Percentiles rank a stretch among this genome's conserved stretches.
These are phyloP conservation scores for Henckelia pumila DNA, from an alignment of 257 asterid species.

Conservation along the genomic window DNA sequence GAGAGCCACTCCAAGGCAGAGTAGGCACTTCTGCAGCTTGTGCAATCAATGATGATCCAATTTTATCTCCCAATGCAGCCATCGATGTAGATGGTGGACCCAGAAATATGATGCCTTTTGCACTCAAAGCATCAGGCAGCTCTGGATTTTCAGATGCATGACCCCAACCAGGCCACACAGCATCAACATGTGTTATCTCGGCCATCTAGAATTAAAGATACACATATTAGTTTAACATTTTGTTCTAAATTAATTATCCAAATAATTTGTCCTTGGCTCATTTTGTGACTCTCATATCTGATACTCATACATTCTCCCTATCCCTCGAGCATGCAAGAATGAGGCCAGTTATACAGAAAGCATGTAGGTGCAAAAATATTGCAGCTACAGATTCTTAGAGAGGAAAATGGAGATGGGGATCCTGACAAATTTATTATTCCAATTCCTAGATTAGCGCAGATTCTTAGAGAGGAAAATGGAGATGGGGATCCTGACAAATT, in stretches of 20 bases:
- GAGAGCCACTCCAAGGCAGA: conserved; percentile 99
- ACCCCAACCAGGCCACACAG: conserved; percentile 99
- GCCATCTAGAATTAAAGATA: conserved; percentile 67
- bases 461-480: conserved; percentile 1
- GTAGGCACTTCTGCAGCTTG: conserved; percentile 99
- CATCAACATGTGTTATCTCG: conserved; percentile 94
- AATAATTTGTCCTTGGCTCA: conserved; percentile 6
- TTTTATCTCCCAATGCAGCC: conserved; percentile 98
- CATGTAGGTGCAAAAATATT: background rate
- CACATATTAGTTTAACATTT: conserved; percentile 3
- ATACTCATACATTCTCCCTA: background rate
- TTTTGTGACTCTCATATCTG: background rate
- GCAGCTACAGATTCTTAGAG: conserved; percentile 6
- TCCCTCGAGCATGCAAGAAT: background rate
- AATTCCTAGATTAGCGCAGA: conserved; percentile 7
- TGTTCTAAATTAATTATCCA: background rate
- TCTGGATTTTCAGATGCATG: conserved; percentile 99
- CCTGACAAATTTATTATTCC: background rate
- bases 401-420: conserved; percentile 1
- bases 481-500: background rate
- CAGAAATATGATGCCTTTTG: conserved; percentile 81
- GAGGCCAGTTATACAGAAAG: background rate
- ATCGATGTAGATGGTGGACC: conserved; percentile 92
- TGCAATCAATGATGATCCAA: conserved; percentile 96
- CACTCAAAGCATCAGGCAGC: conserved; percentile 85